Percentiles rank a stretch among this genome's conserved stretches.
phyloP scores from a whole-genome alignment of 352 stramenopile species.

The Globisporangium megalacanthum region DNA sequence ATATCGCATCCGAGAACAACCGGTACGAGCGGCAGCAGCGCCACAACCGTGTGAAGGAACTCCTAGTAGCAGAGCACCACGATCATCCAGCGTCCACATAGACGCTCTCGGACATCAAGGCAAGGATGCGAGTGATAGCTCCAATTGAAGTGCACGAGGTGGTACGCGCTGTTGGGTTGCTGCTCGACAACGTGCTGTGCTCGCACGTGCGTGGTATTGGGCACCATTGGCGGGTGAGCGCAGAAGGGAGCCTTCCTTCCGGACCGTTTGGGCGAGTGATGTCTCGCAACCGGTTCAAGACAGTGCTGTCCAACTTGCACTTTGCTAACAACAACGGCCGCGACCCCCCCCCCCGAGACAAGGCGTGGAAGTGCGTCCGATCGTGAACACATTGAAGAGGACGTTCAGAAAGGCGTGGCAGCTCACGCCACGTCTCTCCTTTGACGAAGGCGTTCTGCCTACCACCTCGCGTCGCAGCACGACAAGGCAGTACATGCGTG shows the following conservation, averaged over 20 bases:
- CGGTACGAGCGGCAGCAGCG: conserved; percentile 3
- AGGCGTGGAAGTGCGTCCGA: conserved; percentile 15
- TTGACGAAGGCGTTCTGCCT: conserved; percentile 25
- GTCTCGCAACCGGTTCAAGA: not conserved
- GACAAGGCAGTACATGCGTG: conserved; percentile 26
- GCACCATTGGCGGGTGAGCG: not conserved
- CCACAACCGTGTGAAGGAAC: not conserved
- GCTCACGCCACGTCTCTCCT: conserved; percentile 14
- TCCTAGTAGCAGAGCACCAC: not conserved
- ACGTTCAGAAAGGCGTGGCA: conserved; percentile 8
- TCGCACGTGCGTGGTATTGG: not conserved
- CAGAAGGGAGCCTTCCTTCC: not conserved
- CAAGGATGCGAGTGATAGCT: too few species aligned
- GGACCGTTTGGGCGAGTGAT: not conserved
- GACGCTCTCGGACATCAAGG: not conserved
- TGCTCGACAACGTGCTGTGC: too few species aligned
- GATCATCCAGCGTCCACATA: not conserved
- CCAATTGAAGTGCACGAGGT: too few species aligned
- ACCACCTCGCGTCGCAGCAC: conserved; percentile 19
- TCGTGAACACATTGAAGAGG: conserved; percentile 10
- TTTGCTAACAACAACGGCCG: not conserved
- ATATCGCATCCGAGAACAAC: not conserved
- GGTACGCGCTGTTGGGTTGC: too few species aligned
- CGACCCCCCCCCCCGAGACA: too few species aligned
- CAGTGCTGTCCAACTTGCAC: too few species aligned